A percentile compares a stretch with the other conserved stretches of the same genome.
Evolutionary conservation across 176 grass and related monocot species (phyloP).

Genomic region (sorghum (Sorghum bicolor)): Sorghum_bicolor_NCBIv3 NC_012874.2:71589501-71590000

Average conservation of each 20-base stretch:
- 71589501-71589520: background rate
- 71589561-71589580: background rate
- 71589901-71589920: background rate
- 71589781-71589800: background rate
- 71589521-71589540: background rate
- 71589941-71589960: background rate
- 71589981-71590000: conserved; percentile 81
- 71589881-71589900: background rate
- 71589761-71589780: background rate
- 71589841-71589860: background rate
- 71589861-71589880: background rate
- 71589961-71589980: conserved; percentile 43
- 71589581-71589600: background rate
- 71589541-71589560: background rate
- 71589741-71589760: background rate
- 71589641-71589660: background rate
- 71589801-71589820: background rate
- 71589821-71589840: background rate
- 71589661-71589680: background rate
- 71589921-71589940: background rate
- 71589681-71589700: background rate
- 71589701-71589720: background rate
- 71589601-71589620: background rate
- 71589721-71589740: background rate
- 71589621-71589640: background rate